Evolutionary conservation across 345 rosid genomes (phyloP).

Genomic region (Cochlearia excelsa): DNA sequence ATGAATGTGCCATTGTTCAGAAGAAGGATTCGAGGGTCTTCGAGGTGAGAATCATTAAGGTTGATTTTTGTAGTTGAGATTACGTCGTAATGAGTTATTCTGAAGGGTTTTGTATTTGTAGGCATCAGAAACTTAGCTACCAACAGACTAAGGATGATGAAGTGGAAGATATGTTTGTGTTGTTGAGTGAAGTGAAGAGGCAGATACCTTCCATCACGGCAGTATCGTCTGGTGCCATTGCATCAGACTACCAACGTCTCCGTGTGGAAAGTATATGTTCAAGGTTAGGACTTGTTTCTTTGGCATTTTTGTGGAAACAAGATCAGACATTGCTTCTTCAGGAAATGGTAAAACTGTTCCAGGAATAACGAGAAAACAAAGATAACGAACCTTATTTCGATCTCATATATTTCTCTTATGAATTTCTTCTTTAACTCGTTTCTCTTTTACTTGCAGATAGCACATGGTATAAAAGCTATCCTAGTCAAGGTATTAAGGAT

Average conservation of each 20-base stretch:
- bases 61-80: constrained; percentile 11
- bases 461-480: constrained; percentile 63
- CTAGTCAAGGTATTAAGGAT: constrained; percentile 63
- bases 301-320: constrained; percentile 95
- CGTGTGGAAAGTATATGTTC: constrained; percentile 97
- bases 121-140: constrained; percentile 77
- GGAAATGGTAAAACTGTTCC: constrained; percentile 70
- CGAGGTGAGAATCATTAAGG: constrained; percentile 54
- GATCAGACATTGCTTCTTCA: constrained; percentile 92
- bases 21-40: constrained; percentile 75
- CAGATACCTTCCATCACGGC: constrained; percentile 80
- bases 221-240: constrained; percentile 95
- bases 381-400: constrained; percentile 15
- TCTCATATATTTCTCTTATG: constrained; percentile 21
- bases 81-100: background rate
- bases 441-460: constrained; percentile 51
- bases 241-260: constrained; percentile 91
- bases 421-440: constrained; percentile 12
- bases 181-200: constrained; percentile 73
- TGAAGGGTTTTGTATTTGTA: constrained; percentile 26
- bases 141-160: constrained; percentile 72
- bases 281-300: constrained; percentile 96
- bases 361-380: constrained; percentile 9
- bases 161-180: constrained; percentile 86
- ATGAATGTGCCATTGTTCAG: constrained; percentile 86